phyloP scores from a whole-genome alignment of 1,284 basidiomycete species.

The Cerrena zonata region DNA sequence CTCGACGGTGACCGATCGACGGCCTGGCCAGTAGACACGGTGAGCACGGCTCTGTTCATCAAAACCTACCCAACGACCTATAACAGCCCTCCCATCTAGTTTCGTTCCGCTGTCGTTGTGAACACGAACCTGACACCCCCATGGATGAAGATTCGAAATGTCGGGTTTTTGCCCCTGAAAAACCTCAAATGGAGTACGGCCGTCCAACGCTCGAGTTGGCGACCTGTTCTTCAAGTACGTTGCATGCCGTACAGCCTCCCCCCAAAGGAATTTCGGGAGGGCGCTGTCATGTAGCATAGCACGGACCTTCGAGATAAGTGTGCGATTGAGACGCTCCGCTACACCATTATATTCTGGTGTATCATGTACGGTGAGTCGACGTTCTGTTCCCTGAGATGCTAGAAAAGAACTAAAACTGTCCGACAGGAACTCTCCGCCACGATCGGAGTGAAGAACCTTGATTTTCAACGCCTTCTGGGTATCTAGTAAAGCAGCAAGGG shows the following conservation, averaged over 20 bases:
- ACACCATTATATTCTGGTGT: constrained; percentile 18
- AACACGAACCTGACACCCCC: constrained; percentile 22
- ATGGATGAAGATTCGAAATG: constrained; percentile 19
- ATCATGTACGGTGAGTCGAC: constrained; percentile 7
- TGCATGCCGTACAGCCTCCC: constrained; percentile 2
- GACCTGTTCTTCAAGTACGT: constrained; percentile 4
- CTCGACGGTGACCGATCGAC: constrained; percentile 25
- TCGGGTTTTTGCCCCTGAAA: constrained; percentile 13
- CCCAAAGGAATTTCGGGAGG: constrained; percentile 7
- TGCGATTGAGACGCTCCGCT: constrained; percentile 32
- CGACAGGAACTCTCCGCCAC: constrained; percentile 8
- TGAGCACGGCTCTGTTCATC: constrained; percentile 25
- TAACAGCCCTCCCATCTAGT: constrained; percentile 19
- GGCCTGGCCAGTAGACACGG: constrained; percentile 29
- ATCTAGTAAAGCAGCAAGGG: neutral
- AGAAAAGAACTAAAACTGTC: constrained; percentile 2
- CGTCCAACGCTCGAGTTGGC: neutral
- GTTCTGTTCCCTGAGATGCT: neutral
- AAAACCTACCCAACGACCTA: constrained; percentile 26
- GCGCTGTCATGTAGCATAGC: constrained; percentile 13
- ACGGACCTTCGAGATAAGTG: constrained; percentile 6
- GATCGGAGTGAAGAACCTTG: constrained; percentile 4
- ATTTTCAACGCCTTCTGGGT: neutral
- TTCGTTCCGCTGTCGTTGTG: constrained; percentile 18
- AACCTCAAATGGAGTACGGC: constrained; percentile 5